Evolutionary conservation across 2,329 filamentous ascomycete species (phyloP), one percentile per base, ranked within the genome.

Genomic region (Arthrobotrys entomopaga): DNA sequence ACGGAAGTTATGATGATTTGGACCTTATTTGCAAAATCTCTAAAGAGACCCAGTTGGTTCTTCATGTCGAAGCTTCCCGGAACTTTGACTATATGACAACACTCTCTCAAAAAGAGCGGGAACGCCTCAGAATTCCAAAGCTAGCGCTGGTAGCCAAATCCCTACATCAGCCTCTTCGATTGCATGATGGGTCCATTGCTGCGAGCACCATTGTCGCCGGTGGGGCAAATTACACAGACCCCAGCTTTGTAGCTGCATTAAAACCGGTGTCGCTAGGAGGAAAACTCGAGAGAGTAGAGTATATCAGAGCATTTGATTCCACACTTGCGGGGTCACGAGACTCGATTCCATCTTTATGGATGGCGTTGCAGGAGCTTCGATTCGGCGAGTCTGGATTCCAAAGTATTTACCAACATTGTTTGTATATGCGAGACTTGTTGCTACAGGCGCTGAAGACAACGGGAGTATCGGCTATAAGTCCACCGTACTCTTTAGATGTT

Each of bases 61-160:
- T 71, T 16, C 66, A 71, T 48, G 40, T 71, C 1, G 66, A 71
- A 46, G 60, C 60, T n/a, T 58, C 66, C 15, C 26, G 52, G 3
- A 71, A 64, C 26, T 71, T 71, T 20, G 66, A 71, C 11, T 71
- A 71, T 40, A 59, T 71, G 1, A 58, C 66, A n/a, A 69, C 65
- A 5, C 19, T 69, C 11, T 34, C 56, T 1, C 26, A 63, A 16
- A n/a, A 56, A 16, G 7, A 63, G 3, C 48, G 57, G 40, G 16
- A 52, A 40, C 26, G 29, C 1, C 43, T 71, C n/a, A 42, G 52
- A 38, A 19, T 64, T 16, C 16, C 40, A 13, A 50, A 59, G 8
- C 13, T 71, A 20, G 38, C 16, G 2, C n/a, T 71, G 16, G 10
- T 20, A n/a, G 13, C 0, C 2, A 64, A 46, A 38, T 2, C 15